Base-by-base conservation (phyloP, 202 grass and related monocot genomes). In the Dendrocalamus latiflorus region DNA sequence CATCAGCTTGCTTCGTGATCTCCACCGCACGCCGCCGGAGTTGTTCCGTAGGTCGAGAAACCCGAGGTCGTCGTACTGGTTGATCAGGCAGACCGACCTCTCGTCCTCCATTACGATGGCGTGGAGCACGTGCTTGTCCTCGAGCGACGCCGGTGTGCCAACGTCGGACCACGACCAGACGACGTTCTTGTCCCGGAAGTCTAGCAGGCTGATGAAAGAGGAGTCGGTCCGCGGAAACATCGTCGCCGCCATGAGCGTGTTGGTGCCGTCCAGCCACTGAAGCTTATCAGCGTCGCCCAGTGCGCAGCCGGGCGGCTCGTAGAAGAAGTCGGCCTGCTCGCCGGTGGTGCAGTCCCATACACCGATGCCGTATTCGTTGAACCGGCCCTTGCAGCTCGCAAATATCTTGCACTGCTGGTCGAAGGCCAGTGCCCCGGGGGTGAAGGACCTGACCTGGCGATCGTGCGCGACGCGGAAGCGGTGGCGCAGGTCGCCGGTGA, bases 361-460 rank as follows among this genome's bases (percentile, higher is more conserved):
- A 4, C 65, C 92, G 12, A 98, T 45, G 60, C 95, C 95, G 66
- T 98, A 91, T 85, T 98, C 95, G 58, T 95, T 95, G 73, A 93
- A 39, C 25, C 95, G 54, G 6, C 95, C 92, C 86, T 89, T 98
- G 85, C 95, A 95, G 82, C 92, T 95, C n/a, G n/a, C n/a, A n/a
- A n/a, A n/a, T n/a, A n/a, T n/a, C n/a, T n/a, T n/a, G n/a, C n/a
- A n/a, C n/a, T n/a, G n/a, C n/a, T n/a, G n/a, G n/a, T n/a, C n/a
- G n/a, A n/a, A n/a, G n/a, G n/a, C n/a, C n/a, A n/a, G n/a, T n/a
- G n/a, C n/a, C n/a, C n/a, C n/a, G n/a, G n/a, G n/a, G n/a, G n/a
- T n/a, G n/a, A n/a, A n/a, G n/a, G n/a, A n/a, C n/a, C n/a, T n/a
- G n/a, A n/a, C n/a, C n/a, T n/a, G n/a, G n/a, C n/a, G n/a, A n/a